These are phyloP conservation scores for Salvia sclarea DNA, from an alignment of 305 asterid genomes.

Conservation along the genomic window DNA sequence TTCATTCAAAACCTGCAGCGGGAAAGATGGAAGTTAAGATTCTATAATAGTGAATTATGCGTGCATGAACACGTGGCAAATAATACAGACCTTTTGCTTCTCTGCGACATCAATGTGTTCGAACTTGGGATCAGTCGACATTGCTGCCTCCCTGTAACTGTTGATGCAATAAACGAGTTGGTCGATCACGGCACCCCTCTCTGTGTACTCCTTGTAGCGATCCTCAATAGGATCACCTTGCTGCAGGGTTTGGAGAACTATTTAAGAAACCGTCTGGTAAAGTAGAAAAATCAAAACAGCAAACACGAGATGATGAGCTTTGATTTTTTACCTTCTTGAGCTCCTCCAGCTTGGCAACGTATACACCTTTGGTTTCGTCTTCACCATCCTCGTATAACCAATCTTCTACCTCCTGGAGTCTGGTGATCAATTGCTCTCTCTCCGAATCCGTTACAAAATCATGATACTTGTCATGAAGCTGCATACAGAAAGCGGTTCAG, in stretches of 20 bases:
- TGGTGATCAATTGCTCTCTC: slow-evolving; percentile 65
- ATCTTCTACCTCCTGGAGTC: slow-evolving; percentile 88
- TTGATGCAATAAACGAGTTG: slow-evolving; percentile 63
- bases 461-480: slow-evolving; percentile 79
- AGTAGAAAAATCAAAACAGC: too few species aligned
- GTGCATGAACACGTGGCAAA: too few species aligned
- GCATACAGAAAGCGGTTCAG: slow-evolving; percentile 31
- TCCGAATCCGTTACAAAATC: slow-evolving; percentile 73
- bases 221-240: slow-evolving; percentile 91
- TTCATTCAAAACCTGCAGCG: slow-evolving; percentile 68
- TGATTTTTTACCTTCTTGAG: slow-evolving; percentile 89
- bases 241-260: too few species aligned
- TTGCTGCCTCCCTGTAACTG: slow-evolving; percentile 84
- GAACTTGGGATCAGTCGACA: slow-evolving; percentile 69
- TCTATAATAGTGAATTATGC: too few species aligned
- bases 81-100: slow-evolving; percentile 62
- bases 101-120: slow-evolving; percentile 90
- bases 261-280: too few species aligned
- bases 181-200: slow-evolving; percentile 72
- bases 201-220: slow-evolving; percentile 74
- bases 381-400: slow-evolving; percentile 98
- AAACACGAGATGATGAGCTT: too few species aligned
- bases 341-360: slow-evolving; percentile 87
- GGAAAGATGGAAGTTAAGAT: too few species aligned
- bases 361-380: slow-evolving; percentile 95